Base-by-base conservation (phyloP, 371 early-diverging fungal species). In the Batkoa obscura region DNA sequence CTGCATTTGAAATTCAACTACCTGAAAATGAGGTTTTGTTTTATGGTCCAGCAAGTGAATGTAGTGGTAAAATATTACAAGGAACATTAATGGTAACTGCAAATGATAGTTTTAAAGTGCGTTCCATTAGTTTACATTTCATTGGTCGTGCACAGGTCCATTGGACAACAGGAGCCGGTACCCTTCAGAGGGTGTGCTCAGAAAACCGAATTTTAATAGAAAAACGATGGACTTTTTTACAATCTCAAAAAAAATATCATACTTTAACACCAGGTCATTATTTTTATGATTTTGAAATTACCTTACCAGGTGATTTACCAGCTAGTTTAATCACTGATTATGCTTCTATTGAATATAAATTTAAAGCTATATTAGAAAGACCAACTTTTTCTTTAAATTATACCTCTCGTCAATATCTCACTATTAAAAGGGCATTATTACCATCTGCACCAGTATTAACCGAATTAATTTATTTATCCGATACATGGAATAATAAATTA, bases 401-500 rank as follows among this genome's bases (percentile, higher is more conserved):
- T 13, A 53, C 53, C 1, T 15, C 57, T 3, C 41, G 50, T 32
- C 54, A 53, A 33, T 13, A 37, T 2, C 6, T 63, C 5, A 43
- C 12, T 10, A 39, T 63, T 15, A n/a, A 49, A 37, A 37, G 63
- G 33, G 39, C 43, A 32, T 15, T 46, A 0, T 23, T 50, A 30
- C 59, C 59, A 10, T 35, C 37, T 5, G 53, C 56, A 3, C 30
- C 48, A 0, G 59, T 54, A 4, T 50, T n/a, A 3, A 12, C 32
- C 30, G 54, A 55, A 12, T 10, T 31, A 37, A 13, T 47, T 0
- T n/a, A 45, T 0, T 32, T 59, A 1, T n/a, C 62, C 3, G 59
- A 62, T 48, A 52, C 53, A 8, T 62, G 62, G 62, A 23, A 38
- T 13, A 42, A 57, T 34, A 50, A 50, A 33, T 23, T 59, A 32